phyloP scores from a whole-genome alignment of 2,329 filamentous ascomycete genomes.

The Ophiostoma ips region DNA sequence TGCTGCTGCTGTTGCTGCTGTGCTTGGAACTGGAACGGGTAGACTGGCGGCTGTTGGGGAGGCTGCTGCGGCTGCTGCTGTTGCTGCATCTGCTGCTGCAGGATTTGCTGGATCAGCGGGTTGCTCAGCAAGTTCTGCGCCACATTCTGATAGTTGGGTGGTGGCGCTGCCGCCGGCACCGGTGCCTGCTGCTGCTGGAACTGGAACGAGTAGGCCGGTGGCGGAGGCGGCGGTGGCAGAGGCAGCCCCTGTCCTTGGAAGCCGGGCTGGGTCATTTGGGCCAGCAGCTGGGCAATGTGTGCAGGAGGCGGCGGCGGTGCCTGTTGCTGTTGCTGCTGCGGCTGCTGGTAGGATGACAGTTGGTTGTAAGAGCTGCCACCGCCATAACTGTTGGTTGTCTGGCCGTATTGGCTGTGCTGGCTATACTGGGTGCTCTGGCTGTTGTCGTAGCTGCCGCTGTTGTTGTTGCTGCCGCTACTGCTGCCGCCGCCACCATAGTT shows the following conservation, averaged over 20 bases:
- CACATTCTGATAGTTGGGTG: not conserved
- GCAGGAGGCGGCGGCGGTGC: not conserved
- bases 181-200: constrained; percentile 14
- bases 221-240: not conserved
- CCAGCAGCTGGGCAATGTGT: not conserved
- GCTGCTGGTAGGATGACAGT: not conserved
- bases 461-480: no score
- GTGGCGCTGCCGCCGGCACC: not conserved
- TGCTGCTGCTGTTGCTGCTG: constrained; percentile 5
- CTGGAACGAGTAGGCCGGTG: not conserved
- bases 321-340: not conserved
- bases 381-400: not conserved
- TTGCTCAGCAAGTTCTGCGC: constrained; percentile 10
- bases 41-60: constrained; percentile 1
- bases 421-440: not conserved
- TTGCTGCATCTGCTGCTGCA: constrained; percentile 16
- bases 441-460: not conserved
- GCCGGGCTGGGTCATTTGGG: not conserved
- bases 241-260: not conserved
- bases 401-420: not conserved
- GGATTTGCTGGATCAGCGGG: constrained; percentile 26
- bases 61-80: constrained; percentile 10
- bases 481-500: constrained; percentile 14
- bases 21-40: constrained; percentile 1
- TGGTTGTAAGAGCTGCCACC: not conserved